Evolutionary conservation across 257 asterid species (phyloP), one percentile per base, ranked within the genome.

Genomic region (Solanum sejunctum): DNA sequence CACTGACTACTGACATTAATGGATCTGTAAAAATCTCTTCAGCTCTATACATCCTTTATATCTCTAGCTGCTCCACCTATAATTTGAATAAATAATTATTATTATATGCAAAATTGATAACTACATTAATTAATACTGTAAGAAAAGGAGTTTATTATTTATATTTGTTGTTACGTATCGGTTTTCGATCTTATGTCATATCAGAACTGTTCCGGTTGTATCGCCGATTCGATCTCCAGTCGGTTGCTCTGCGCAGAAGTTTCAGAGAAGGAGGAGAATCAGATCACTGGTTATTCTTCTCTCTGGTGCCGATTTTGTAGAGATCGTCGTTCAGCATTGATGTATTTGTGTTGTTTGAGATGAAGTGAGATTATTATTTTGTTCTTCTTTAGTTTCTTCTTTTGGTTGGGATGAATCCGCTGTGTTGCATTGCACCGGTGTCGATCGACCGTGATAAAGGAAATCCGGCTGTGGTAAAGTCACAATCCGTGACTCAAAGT

Each of bases 381-480:
- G 13, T 73, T 23, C 16, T 16, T 32, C 2, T 32, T 21, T n/a
- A 47, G 41, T 56, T 21, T 10, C 49, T 26, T 36, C 12, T 43
- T 15, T 54, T 56, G 5, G 63, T 77, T 54, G 85, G 89, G 84
- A 95, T 96, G 99, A 96, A 96, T 90, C 99, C 99, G 15, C 91
- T 96, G 57, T 96, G 99, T 95, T 96, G 99, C 99, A 96, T 96
- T 95, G 99, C 99, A 83, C 98, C 99, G 61, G 99, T 96, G 43
- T 91, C 99, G 88, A 91, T 92, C 18, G 98, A 96, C 32, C 91
- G 91, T 84, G 99, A 96, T 93, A 95, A 90, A 57, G 90, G 91
- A 66, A 86, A 84, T 87, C 92, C 91, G 36, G 72, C 85, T 39
- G 93, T 92, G 54, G 92, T 96, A 79, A 96, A 89, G 91, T 87